Evolutionary conservation across 2,329 filamentous ascomycete species (phyloP).

Genomic region (Monilinia fructigena): DNA sequence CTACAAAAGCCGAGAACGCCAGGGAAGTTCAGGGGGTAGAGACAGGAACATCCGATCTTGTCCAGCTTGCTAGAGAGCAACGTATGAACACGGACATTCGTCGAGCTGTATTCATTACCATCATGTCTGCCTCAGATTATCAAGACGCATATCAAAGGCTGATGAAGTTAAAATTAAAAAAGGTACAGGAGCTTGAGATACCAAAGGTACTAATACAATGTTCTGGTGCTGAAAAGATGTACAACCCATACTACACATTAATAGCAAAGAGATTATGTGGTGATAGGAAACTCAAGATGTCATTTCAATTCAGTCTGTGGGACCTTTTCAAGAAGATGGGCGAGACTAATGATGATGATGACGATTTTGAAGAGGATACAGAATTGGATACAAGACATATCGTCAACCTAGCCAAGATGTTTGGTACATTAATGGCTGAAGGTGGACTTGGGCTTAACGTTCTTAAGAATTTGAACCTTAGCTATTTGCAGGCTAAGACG

Average conservation of each 20-base stretch:
- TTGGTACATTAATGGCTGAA: conserved; percentile 59
- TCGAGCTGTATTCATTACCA: conserved; percentile 81
- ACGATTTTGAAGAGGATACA: conserved; percentile 55
- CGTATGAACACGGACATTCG: conserved; percentile 42
- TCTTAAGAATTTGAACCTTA: conserved; percentile 72
- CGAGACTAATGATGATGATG: conserved; percentile 64
- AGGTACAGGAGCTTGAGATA: conserved; percentile 81
- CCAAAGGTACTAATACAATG: conserved; percentile 86
- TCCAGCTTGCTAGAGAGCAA: conserved; percentile 41
- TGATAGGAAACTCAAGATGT: conserved; percentile 73
- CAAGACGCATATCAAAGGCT: conserved; percentile 80
- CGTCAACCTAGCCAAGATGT: conserved; percentile 68
- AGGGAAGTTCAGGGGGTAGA: conserved; percentile 39
- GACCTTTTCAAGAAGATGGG: conserved; percentile 81
- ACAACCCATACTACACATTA: conserved; percentile 92
- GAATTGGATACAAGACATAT: conserved; percentile 55
- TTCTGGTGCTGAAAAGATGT: conserved; percentile 74
- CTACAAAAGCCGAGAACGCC: background rate
- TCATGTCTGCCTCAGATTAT: conserved; percentile 81
- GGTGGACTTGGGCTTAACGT: conserved; percentile 58
- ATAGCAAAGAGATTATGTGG: conserved; percentile 76
- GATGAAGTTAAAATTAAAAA: conserved; percentile 79
- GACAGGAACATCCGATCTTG: conserved; percentile 37
- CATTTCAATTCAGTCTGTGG: conserved; percentile 86
- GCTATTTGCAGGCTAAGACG: conserved; percentile 73